Evolutionary conservation across 208 protist genomes (phyloP).

Genomic region (Acanthamoeba lenticulata): DNA sequence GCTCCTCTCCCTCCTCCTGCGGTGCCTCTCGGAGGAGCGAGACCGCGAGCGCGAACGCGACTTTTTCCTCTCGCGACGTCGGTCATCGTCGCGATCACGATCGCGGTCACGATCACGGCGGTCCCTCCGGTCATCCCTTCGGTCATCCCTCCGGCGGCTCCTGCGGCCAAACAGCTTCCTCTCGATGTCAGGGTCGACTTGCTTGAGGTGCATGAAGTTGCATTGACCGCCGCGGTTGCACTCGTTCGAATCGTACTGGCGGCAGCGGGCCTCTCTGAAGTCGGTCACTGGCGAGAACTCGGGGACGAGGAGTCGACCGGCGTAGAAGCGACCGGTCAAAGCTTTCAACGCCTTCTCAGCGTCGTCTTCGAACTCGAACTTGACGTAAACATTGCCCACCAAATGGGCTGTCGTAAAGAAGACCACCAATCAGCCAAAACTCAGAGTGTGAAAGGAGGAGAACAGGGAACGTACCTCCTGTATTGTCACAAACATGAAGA

Average conservation of each 20-base stretch:
- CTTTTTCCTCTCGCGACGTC: neutral
- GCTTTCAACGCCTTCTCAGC: constrained; percentile 74
- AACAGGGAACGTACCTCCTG: neutral
- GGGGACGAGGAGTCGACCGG: constrained; percentile 76
- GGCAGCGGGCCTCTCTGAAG: constrained; percentile 84
- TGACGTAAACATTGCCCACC: constrained; percentile 87
- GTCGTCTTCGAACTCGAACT: constrained; percentile 78
- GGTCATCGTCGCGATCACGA: constrained; percentile 5
- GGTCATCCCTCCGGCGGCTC: neutral
- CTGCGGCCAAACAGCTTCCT: constrained; percentile 10
- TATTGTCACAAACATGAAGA: constrained; percentile 69
- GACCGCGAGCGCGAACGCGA: neutral
- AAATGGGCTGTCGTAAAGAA: constrained; percentile 82
- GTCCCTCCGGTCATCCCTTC: neutral
- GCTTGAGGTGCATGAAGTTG: constrained; percentile 85
- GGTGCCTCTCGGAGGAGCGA: neutral
- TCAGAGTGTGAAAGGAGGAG: neutral
- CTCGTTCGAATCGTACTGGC: constrained; percentile 79
- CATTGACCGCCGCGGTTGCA: constrained; percentile 82
- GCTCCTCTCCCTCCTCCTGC: constrained; percentile 2
- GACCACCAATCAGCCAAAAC: neutral
- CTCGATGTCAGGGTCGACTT: constrained; percentile 15
- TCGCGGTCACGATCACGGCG: neutral
- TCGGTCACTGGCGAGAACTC: constrained; percentile 88
- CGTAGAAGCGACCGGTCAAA: constrained; percentile 84